Evolutionary conservation across 257 asterid genomes (phyloP), one percentile per base, ranked within the genome.

Genomic region (Nyctanthes arbortristis): DNA sequence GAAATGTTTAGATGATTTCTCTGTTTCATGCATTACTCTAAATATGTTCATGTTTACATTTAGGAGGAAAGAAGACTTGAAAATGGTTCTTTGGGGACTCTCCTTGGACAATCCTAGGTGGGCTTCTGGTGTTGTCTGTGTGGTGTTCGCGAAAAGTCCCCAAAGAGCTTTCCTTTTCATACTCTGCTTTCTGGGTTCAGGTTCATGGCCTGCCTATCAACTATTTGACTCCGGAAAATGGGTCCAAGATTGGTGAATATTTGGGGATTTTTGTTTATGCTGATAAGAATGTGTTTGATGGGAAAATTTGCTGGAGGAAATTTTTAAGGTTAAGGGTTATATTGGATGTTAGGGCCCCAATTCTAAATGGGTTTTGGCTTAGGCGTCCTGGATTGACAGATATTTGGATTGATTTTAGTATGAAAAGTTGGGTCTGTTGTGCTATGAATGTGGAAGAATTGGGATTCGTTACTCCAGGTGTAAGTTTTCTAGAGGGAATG

Each of bases 131-230:
- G 13, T 60, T 77, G 40, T 43, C 79, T 1, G 49, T 47, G 2
- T 77, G 78, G 72, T 20, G 35, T 27, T 64, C 80, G 18, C 37
- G 62, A 0, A 43, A 71, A 24, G 39, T 71, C 39, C 71, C 69
- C 24, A 31, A 9, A 1, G 78, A 77, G 66, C 5, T 74, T 22
- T 35, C 39, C 2, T 57, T 77, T 22, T 70, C 61, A 0, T 62
- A 22, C 20, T 77, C 79, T 3, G 62, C 56, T 1, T 81, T 81
- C 9, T 77, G 80, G 82, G 78, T 77, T 20, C 86, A 68, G 34
- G 79, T 73, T 39, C 79, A 78, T 43, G 79, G 81, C 16, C 36
- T 80, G 35, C 79, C 78, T 5, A 3, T 62, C 27, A 31, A 72
- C 65, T 72, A 30, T 49, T 11, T 75, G 36, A 75, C 77, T 2